Percentiles rank a stretch among this genome's conserved stretches.
phyloP scores from a whole-genome alignment of 192 early-diverging fungal genomes.

The Backusella morwellensis region DNA sequence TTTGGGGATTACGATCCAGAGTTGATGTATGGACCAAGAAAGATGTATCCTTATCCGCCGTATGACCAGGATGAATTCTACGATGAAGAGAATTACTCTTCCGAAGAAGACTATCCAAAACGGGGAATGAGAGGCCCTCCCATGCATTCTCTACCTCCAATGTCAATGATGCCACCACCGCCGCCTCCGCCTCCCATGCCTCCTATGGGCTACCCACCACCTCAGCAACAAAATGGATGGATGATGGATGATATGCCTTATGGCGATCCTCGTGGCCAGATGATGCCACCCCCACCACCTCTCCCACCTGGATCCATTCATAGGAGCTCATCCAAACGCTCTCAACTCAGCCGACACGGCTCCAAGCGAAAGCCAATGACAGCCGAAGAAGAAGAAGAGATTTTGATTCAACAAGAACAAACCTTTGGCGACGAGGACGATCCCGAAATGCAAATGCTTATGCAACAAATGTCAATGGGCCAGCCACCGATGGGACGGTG shows the following conservation, averaged over 20 bases:
- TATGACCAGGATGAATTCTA: not conserved
- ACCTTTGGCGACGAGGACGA: not conserved
- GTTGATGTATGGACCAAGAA: not conserved
- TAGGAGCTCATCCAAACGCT: not conserved
- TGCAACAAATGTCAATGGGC: constrained; percentile 2
- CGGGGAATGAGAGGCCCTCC: not conserved
- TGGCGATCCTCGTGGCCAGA: not conserved
- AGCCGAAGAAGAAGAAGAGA: not conserved
- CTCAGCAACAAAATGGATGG: not conserved
- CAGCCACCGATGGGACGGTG: not conserved
- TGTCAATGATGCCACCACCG: not conserved
- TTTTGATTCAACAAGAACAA: not conserved
- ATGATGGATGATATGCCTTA: constrained; percentile 12
- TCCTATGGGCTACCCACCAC: not conserved
- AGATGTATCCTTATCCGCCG: not conserved
- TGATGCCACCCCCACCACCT: not conserved
- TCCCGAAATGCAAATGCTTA: not conserved
- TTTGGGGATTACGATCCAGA: not conserved
- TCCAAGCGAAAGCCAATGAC: not conserved
- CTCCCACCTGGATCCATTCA: not conserved
- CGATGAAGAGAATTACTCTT: not conserved
- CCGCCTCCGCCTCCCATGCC: not conserved
- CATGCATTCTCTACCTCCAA: not conserved
- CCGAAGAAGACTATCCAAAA: not conserved
- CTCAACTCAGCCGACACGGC: not conserved